These are phyloP conservation scores for Lentinula guzmanii DNA, from an alignment of 768 basidiomycete species.

Conservation along the genomic window DNA sequence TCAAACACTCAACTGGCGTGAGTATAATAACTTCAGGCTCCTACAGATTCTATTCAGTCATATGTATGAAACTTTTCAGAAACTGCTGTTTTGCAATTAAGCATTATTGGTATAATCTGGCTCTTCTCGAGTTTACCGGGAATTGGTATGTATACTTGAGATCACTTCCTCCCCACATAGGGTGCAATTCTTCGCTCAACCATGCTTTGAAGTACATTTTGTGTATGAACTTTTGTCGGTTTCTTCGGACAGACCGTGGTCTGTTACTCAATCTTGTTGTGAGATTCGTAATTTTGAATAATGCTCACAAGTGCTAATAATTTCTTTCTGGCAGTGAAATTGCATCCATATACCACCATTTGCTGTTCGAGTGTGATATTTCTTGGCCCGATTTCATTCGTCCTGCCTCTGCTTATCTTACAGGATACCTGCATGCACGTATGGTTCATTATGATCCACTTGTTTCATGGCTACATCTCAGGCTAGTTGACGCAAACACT, in stretches of 20 bases:
- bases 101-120: not conserved
- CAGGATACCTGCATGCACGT: not conserved
- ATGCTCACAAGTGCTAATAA: not conserved
- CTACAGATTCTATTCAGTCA: too few relatives aligned
- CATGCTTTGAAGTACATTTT: not conserved
- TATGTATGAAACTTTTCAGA: not conserved
- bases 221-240: not conserved
- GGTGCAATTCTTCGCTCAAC: not conserved
- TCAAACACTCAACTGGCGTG: not conserved
- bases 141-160: not conserved
- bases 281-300: not conserved
- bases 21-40: not conserved
- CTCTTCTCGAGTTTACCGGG: not conserved
- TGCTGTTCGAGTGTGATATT: not conserved
- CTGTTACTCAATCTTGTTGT: not conserved
- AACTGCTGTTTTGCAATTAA: not conserved
- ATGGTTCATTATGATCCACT: not conserved
- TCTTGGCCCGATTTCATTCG: slow-evolving; percentile 3
- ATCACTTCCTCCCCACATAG: not conserved
- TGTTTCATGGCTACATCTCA: not conserved
- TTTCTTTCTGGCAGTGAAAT: not conserved
- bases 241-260: not conserved
- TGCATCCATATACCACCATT: not conserved
- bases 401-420: not conserved
- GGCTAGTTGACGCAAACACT: not conserved